phyloP scores from a whole-genome alignment of 2,329 filamentous ascomycete species.

The Penicillium crustosum region DNA sequence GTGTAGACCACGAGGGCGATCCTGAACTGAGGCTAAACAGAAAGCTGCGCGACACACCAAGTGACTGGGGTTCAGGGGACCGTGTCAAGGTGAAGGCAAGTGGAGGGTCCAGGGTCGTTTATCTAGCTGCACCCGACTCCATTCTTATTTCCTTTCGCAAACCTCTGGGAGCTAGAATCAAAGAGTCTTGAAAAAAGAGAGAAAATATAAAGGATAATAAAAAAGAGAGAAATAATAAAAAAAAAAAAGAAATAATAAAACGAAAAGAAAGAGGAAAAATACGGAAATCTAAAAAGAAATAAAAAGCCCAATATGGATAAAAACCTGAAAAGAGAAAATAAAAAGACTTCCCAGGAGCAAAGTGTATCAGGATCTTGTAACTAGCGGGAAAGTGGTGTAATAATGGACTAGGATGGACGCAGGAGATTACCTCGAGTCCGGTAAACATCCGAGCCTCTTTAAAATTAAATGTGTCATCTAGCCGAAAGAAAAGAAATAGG shows the following conservation, averaged over 20 bases:
- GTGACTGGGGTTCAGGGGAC: conserved; percentile 29
- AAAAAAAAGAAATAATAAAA: conserved; percentile 9
- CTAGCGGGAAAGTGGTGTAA: conserved; percentile 42
- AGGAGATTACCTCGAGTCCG: conserved; percentile 30
- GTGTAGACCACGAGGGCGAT: conserved; percentile 18
- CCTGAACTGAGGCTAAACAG: conserved; percentile 26
- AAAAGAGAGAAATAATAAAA: conserved; percentile 13
- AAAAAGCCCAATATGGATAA: conserved; percentile 16
- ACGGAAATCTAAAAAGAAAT: conserved; percentile 9
- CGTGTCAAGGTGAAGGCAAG: conserved; percentile 24
- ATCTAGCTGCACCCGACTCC: conserved; percentile 39
- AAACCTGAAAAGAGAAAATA: conserved; percentile 4
- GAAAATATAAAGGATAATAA: conserved; percentile 9
- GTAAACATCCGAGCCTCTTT: conserved; percentile 25
- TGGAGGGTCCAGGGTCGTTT: conserved; percentile 43
- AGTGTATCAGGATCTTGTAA: conserved; percentile 37
- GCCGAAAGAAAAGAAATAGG: conserved; percentile 18
- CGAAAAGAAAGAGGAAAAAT: conserved; percentile 12
- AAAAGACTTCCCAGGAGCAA: conserved; percentile 10
- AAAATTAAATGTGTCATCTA: conserved; percentile 18
- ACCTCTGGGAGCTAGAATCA: conserved; percentile 16
- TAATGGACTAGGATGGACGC: conserved; percentile 40
- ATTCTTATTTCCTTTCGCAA: conserved; percentile 21
- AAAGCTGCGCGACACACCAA: conserved; percentile 27
- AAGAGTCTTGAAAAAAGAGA: background rate